Evolutionary conservation across 2,329 filamentous ascomycete species (phyloP), one percentile per base, ranked within the genome.

Genomic region (Colletotrichum paranaense): DNA sequence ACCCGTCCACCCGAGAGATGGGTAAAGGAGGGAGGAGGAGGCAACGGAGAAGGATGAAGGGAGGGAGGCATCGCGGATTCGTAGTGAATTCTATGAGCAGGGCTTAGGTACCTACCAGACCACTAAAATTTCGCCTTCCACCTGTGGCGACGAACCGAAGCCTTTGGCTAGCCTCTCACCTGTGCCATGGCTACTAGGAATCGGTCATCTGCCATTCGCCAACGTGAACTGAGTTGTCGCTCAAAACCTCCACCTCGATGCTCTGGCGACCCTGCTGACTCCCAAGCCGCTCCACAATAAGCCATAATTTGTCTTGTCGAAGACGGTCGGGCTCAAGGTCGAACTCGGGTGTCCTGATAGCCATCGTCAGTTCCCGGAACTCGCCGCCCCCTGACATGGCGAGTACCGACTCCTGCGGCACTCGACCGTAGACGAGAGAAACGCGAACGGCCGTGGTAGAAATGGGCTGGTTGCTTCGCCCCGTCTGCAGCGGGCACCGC

Each of bases 251-350:
- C 2, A 89, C 84, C 55, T 85, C 82, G 8, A 94, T 88, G 69
- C 85, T 81, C 28, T 84, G 81, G 2, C 78, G 75, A 4, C 77
- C 77, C 28, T 79, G 78, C 28, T 79, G 86, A 12, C 88, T 89
- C n/a, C 91, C 93, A 78, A 96, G 88, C 76, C 93, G 89, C 82
- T 98, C 95, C 55, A 98, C 85, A 6, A 98, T 92, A 66, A 98
- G 85, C 93, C 93, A 97, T 70, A 95, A 81, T 22, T 92, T 92
- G 24, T 89, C 88, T 11, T 82, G 83, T 35, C 82, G 83, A 70
- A 86, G 84, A 75, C 88, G 82, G n/a, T 85, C 87, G 0, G 94
- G 93, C 57, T 91, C 90, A 55, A 98, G 83, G 82, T 97, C 92
- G 64, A 97, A 88, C 75, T 96, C 92, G 16, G 90, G 86, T 1